Percentiles rank a stretch among this genome's conserved stretches.
Conservation (phyloP, 352 stramenopile species). For the Phytophthora megakarya region DNA sequence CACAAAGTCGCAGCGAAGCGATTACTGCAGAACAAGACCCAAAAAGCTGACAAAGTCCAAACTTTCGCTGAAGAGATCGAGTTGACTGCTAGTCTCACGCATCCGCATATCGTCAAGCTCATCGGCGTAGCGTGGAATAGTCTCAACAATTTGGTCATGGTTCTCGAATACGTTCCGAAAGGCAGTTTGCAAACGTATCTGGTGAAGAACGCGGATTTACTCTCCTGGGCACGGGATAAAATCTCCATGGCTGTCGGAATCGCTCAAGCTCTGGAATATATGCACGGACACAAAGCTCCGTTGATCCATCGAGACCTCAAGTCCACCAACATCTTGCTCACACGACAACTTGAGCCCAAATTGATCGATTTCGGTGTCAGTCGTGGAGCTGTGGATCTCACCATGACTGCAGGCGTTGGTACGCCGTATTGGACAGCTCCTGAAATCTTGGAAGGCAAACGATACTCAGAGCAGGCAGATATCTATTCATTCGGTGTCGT, state of each 20-base stretch:
- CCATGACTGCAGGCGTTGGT: conserved; percentile 70
- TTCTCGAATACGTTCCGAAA: conserved; percentile 37
- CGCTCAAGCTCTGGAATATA: conserved; percentile 37
- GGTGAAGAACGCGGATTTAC: conserved; percentile 16
- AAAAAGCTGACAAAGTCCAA: conserved; percentile 37
- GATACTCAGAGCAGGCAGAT: conserved; percentile 60
- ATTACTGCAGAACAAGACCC: conserved; percentile 33
- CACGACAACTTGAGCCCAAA: conserved; percentile 60
- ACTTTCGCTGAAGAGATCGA: conserved; percentile 62
- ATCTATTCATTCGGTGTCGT: conserved; percentile 77
- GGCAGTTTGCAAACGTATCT: conserved; percentile 34
- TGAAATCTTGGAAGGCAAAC: conserved; percentile 61
- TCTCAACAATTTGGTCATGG: conserved; percentile 37
- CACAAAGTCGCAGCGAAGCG: conserved; percentile 50
- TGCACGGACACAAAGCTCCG: conserved; percentile 30
- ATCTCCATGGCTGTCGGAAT: conserved; percentile 52
- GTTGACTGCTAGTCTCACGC: conserved; percentile 49
- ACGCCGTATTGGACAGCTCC: conserved; percentile 85
- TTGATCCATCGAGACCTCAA: conserved; percentile 44
- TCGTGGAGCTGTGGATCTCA: conserved; percentile 21
- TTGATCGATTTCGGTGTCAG: conserved; percentile 86
- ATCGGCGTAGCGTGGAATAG: conserved; percentile 59
- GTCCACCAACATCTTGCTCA: conserved; percentile 74
- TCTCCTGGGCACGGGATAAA: conserved; percentile 45
- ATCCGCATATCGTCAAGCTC: conserved; percentile 55